phyloP scores from a whole-genome alignment of 176 grass and related monocot genomes.

The Eragrostis nindensis region DNA sequence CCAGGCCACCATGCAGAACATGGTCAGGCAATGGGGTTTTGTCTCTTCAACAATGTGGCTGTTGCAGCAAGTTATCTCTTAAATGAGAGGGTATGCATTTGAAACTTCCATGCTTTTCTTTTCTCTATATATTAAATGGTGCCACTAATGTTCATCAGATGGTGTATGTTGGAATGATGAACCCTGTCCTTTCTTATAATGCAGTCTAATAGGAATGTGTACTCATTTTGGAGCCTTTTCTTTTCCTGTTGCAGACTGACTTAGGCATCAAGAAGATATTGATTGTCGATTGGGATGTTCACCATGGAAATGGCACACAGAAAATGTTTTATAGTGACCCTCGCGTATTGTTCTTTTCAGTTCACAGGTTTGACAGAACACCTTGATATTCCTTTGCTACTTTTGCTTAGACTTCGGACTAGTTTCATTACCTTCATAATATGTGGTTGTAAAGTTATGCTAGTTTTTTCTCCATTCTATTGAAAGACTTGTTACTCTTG shows the following conservation, averaged over 20 bases:
- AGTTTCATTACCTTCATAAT: slow-evolving; percentile 27
- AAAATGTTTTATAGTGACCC: slow-evolving; percentile 87
- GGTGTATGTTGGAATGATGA: background rate
- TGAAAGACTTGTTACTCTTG: slow-evolving; percentile 4
- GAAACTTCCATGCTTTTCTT: slow-evolving; percentile 10
- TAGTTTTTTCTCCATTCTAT: background rate
- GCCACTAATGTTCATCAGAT: slow-evolving; percentile 4
- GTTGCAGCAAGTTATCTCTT: slow-evolving; percentile 86
- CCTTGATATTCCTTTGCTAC: slow-evolving; percentile 14
- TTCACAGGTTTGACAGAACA: slow-evolving; percentile 70
- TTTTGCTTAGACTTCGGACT: slow-evolving; percentile 27
- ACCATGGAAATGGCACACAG: slow-evolving; percentile 96
- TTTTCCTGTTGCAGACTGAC: slow-evolving; percentile 65
- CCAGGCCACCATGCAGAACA: slow-evolving; percentile 95
- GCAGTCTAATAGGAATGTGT: background rate
- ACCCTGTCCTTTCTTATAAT: background rate
- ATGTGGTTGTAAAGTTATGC: background rate
- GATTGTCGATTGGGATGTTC: slow-evolving; percentile 98
- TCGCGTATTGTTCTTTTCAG: slow-evolving; percentile 94
- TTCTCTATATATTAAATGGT: slow-evolving; percentile 18
- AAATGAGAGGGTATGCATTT: slow-evolving; percentile 72
- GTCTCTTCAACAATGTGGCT: slow-evolving; percentile 97
- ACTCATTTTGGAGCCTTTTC: slow-evolving; percentile 11
- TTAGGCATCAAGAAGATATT: slow-evolving; percentile 93
- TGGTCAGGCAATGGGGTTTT: slow-evolving; percentile 94